A percentile compares a stretch with the other conserved stretches of the same genome.
These are phyloP conservation scores for Talaromyces sp. DNA, from an alignment of 2,329 filamentous ascomycete genomes.

Conservation along the genomic window DNA sequence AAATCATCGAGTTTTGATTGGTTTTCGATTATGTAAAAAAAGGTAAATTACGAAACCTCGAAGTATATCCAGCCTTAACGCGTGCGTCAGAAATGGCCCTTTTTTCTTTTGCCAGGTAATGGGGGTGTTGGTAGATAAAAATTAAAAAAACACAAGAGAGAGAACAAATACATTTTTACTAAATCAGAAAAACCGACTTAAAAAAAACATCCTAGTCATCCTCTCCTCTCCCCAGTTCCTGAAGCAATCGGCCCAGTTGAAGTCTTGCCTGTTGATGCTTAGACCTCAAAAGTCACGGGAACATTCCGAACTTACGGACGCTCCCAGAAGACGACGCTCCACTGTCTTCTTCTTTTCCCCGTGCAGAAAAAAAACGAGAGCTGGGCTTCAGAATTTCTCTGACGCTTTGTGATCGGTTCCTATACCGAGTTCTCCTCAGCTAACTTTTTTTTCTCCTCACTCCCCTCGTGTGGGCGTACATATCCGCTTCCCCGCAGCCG, in stretches of 20 bases:
- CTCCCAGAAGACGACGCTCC: background rate
- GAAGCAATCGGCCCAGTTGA: conserved; percentile 23
- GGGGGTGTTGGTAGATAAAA: too few relatives aligned
- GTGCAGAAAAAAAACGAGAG: conserved; percentile 1
- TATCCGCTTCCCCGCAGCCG: conserved; percentile 28
- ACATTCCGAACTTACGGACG: conserved; percentile 21
- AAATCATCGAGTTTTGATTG: conserved; percentile 13
- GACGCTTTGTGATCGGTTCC: background rate
- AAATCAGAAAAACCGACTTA: too few relatives aligned
- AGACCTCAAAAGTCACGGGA: conserved; percentile 29
- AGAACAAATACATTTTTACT: too few relatives aligned
- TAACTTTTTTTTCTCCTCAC: background rate
- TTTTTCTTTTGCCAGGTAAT: too few relatives aligned
- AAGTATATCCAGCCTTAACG: conserved; percentile 19
- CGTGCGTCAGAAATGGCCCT: too few relatives aligned
- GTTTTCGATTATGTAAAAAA: conserved; percentile 15
- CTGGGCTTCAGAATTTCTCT: conserved; percentile 3
- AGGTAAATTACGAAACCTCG: conserved; percentile 14
- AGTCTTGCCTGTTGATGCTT: conserved; percentile 20
- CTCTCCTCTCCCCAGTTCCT: conserved; percentile 1
- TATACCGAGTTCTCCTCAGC: background rate
- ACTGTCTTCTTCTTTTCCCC: conserved; percentile 4
- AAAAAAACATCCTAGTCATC: background rate
- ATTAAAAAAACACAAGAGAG: too few relatives aligned
- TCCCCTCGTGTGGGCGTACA: background rate